Percentiles rank a stretch among this genome's conserved stretches.
Conservation (phyloP, 495 filamentous ascomycete species). For the Xylaria castorea region DNA sequence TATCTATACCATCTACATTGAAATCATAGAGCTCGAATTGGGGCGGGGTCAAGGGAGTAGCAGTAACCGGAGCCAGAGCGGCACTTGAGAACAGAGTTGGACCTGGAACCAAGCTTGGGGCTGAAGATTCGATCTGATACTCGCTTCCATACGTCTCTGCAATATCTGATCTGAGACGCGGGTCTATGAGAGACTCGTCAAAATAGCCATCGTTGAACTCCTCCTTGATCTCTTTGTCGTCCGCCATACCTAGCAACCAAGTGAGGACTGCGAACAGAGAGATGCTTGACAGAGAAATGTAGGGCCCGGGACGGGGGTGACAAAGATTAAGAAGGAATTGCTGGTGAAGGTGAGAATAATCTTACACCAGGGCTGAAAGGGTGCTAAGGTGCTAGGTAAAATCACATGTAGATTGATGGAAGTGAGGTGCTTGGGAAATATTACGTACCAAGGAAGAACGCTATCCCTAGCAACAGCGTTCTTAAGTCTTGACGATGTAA, state of each 20-base stretch:
- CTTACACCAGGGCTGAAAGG: background rate
- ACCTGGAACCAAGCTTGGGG: background rate
- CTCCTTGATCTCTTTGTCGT: background rate
- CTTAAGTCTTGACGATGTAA: background rate
- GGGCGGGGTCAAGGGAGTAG: background rate
- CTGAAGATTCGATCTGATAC: too few relatives aligned
- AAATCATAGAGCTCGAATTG: background rate
- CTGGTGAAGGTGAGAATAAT: background rate
- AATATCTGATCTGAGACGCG: constrained; percentile 1
- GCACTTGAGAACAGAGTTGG: background rate
- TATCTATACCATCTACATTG: background rate
- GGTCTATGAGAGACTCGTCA: constrained; percentile 13
- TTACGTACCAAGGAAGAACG: background rate
- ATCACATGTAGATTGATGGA: background rate
- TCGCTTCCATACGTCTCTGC: background rate
- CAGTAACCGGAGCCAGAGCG: background rate
- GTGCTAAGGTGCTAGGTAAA: background rate
- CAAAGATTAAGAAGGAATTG: background rate
- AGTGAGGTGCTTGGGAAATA: background rate
- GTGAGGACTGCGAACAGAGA: background rate
- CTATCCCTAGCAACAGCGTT: constrained; percentile 13
- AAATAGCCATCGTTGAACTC: background rate
- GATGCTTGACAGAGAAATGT: background rate
- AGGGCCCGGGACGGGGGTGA: background rate
- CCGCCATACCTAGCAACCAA: background rate